Percentiles rank a stretch among this genome's conserved stretches.
These are phyloP conservation scores for Neckera pumila DNA, from an alignment of 225 moss, liverwort and hornwort species.

Conservation along the genomic window DNA sequence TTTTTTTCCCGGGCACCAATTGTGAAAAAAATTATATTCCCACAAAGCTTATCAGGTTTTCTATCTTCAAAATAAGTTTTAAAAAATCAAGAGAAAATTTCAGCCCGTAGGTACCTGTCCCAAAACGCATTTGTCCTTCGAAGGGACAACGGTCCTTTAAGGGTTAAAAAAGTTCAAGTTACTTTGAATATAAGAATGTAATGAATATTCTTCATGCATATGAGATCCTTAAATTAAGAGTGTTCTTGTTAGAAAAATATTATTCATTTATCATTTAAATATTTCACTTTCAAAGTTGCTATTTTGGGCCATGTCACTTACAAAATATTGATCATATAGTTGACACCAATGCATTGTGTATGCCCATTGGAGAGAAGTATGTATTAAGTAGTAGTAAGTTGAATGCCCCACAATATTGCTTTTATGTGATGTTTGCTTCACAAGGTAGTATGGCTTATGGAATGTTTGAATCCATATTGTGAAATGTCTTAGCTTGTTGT, in stretches of 20 bases:
- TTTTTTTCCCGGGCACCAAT: too few species aligned
- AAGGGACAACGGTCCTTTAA: too few species aligned
- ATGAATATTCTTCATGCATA: neutral
- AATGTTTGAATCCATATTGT: neutral
- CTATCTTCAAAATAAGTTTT: too few species aligned
- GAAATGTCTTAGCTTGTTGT: neutral
- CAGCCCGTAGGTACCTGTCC: too few species aligned
- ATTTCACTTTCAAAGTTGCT: rapidly evolving
- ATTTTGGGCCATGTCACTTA: neutral
- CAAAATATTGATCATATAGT: neutral
- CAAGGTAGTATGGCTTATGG: neutral
- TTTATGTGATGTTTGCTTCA: neutral
- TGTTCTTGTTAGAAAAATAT: neutral
- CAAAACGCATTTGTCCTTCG: too few species aligned
- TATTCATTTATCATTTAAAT: neutral
- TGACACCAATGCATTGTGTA: neutral
- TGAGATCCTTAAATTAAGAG: neutral
- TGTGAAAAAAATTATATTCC: too few species aligned
- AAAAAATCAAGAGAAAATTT: too few species aligned
- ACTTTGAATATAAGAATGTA: rapidly evolving
- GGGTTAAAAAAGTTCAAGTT: rapidly evolving
- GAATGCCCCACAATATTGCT: neutral
- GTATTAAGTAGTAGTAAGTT: rapidly evolving
- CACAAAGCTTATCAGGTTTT: too few species aligned
- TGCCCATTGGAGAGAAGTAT: neutral